Conservation (phyloP, 1,284 basidiomycete genomes). For the Leccinum pallidistipes region DNA sequence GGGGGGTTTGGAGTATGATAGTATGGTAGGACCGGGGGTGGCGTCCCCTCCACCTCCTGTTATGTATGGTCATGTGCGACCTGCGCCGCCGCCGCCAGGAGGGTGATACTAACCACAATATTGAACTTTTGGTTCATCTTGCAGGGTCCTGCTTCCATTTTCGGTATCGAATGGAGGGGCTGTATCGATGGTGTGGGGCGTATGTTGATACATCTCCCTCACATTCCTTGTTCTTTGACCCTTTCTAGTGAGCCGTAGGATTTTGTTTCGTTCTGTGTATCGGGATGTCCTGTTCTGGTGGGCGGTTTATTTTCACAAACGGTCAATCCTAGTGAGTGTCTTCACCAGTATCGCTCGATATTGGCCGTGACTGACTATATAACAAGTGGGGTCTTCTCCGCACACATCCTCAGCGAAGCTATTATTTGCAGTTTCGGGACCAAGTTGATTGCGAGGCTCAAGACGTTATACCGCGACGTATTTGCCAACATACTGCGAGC, state of each 20-base stretch:
- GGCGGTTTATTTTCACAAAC: conserved; percentile 31
- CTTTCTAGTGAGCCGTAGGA: neutral
- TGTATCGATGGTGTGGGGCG: neutral
- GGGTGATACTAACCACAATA: neutral
- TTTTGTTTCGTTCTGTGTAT: neutral
- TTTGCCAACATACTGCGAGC: conserved; percentile 35
- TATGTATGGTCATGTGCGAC: too few relatives aligned
- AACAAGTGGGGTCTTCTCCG: conserved; percentile 35
- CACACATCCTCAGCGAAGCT: conserved; percentile 33
- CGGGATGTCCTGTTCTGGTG: conserved; percentile 21
- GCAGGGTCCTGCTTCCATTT: neutral
- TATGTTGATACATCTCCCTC: neutral
- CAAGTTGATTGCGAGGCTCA: conserved; percentile 34
- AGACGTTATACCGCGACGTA: conserved; percentile 27
- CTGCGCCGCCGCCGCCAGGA: too few relatives aligned
- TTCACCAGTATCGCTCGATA: neutral
- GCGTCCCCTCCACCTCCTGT: too few relatives aligned
- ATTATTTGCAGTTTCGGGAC: conserved; percentile 47
- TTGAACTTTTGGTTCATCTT: neutral
- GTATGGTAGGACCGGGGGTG: too few relatives aligned
- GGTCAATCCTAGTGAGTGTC: conserved; percentile 33
- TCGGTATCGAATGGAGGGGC: neutral
- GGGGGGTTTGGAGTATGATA: too few relatives aligned
- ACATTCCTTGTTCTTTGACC: neutral
- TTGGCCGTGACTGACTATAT: neutral